Percentiles rank a stretch among this genome's conserved stretches.
Evolutionary conservation across 345 rosid genomes (phyloP).

Genomic region (Eucalyptus curtisii): DNA sequence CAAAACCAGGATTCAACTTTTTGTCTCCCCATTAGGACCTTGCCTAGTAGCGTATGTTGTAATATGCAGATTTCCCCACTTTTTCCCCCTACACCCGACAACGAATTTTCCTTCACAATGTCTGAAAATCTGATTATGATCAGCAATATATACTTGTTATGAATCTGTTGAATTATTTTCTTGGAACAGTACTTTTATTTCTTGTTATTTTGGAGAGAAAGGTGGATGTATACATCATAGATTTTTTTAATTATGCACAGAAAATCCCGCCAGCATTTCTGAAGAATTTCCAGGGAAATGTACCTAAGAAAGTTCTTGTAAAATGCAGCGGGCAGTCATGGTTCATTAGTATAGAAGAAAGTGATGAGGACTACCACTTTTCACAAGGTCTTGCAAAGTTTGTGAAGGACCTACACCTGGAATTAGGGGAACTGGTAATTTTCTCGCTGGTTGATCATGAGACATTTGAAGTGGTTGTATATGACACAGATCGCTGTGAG

Average conservation of each 20-base stretch:
- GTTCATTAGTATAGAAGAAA: not conserved
- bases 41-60: not conserved
- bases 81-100: not conserved
- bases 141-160: not conserved
- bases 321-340: not conserved
- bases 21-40: not conserved
- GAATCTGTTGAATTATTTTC: not conserved
- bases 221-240: not conserved
- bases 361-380: not conserved
- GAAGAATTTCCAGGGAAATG: not conserved
- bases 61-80: not conserved
- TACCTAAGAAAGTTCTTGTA: not conserved
- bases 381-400: not conserved
- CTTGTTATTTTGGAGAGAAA: not conserved
- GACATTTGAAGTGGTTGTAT: not conserved
- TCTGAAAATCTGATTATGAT: not conserved
- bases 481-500: not conserved
- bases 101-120: not conserved
- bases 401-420: not conserved
- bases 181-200: not conserved
- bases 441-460: not conserved
- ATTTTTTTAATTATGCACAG: not conserved
- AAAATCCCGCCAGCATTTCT: not conserved
- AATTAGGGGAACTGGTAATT: not conserved
- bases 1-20: not conserved